Evolutionary conservation across 1,284 basidiomycete genomes (phyloP).

Genomic region (Ustilago vetiveriae): DNA sequence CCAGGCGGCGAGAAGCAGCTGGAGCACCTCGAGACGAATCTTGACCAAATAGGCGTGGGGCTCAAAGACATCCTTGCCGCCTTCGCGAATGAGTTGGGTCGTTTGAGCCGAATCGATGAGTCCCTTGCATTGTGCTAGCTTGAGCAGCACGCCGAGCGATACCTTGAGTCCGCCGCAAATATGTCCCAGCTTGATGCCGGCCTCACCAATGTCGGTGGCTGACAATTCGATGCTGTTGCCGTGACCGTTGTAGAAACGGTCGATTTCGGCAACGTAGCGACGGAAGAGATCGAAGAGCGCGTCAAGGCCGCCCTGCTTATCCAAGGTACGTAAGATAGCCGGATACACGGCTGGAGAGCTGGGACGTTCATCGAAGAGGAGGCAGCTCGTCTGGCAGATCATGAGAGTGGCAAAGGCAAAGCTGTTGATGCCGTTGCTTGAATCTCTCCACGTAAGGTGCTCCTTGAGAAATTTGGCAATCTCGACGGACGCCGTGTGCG

Average conservation of each 20-base stretch:
- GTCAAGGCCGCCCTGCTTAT: conserved; percentile 78
- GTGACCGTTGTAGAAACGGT: conserved; percentile 71
- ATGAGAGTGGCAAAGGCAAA: conserved; percentile 74
- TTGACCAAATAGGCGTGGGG: conserved; percentile 85
- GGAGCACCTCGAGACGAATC: conserved; percentile 78
- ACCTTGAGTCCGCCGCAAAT: conserved; percentile 84
- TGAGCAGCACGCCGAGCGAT: conserved; percentile 79
- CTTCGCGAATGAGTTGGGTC: conserved; percentile 70
- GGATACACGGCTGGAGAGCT: conserved; percentile 74
- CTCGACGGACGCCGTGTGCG: conserved; percentile 75
- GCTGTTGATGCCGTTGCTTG: conserved; percentile 70
- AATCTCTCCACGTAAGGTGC: conserved; percentile 75
- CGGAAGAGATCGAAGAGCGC: conserved; percentile 75
- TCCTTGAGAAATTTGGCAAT: conserved; percentile 79
- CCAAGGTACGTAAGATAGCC: conserved; percentile 80
- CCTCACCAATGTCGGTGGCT: conserved; percentile 34
- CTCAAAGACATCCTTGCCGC: conserved; percentile 72
- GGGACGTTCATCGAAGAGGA: conserved; percentile 83
- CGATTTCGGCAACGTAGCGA: conserved; percentile 74
- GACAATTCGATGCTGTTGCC: conserved; percentile 29
- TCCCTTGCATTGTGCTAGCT: conserved; percentile 80
- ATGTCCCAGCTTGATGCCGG: conserved; percentile 70
- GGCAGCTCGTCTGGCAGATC: conserved; percentile 76
- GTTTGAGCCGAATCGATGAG: conserved; percentile 89
- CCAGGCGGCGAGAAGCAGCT: conserved; percentile 80